Percentiles rank a stretch among this genome's conserved stretches.
These are phyloP conservation scores for Draba incana DNA, from an alignment of 345 rosid genomes.

Conservation along the genomic window DNA sequence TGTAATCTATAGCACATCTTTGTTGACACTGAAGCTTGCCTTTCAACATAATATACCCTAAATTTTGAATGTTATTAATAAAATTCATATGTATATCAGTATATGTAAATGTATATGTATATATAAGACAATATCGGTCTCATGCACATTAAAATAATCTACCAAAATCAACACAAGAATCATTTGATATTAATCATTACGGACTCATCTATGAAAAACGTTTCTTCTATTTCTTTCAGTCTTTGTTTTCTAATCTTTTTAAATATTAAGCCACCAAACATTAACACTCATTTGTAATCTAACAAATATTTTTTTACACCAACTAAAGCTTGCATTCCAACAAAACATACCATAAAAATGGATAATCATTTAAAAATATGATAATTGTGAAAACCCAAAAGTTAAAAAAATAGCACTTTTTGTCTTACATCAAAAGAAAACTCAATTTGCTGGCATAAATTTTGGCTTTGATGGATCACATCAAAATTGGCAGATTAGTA, in stretches of 20 bases:
- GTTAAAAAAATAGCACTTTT: background rate
- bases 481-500: too few relatives aligned
- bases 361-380: too few relatives aligned
- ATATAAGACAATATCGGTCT: background rate
- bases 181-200: background rate
- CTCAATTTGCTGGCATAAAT: background rate
- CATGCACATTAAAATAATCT: background rate
- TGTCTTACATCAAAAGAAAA: background rate
- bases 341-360: background rate
- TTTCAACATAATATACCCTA: too few relatives aligned
- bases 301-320: background rate
- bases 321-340: background rate
- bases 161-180: background rate
- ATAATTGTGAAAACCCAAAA: background rate
- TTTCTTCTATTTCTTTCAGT: background rate
- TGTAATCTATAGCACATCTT: too few relatives aligned
- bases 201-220: background rate
- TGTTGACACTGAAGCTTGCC: too few relatives aligned
- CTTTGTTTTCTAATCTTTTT: background rate
- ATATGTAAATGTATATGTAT: too few relatives aligned
- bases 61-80: too few relatives aligned
- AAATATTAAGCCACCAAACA: background rate
- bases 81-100: too few relatives aligned
- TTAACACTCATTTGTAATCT: background rate
- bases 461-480: background rate